Base-by-base conservation (phyloP, 2,329 filamentous ascomycete species). In the Coniochaeta sp. region DNA sequence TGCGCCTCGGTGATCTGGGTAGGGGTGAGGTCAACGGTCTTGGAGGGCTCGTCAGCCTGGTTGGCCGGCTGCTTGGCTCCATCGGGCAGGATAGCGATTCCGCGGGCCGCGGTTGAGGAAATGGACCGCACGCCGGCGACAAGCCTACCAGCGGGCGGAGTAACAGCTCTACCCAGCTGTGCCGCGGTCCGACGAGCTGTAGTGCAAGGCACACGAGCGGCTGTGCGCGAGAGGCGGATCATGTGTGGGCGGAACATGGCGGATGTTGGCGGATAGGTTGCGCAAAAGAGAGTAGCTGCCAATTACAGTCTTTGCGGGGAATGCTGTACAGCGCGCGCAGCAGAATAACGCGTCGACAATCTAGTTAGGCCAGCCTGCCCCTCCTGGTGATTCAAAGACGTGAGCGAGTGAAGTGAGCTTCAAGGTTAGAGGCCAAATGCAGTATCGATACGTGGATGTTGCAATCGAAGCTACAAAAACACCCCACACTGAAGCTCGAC, bases 1-100 rank as follows among this genome's bases (percentile, higher is more conserved):
- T 91, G 78, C 28, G 80, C 77, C 3, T 88, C 84, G 1, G 84
- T 83, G 63, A 97, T 79, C 56, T 89, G 80, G 1, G 87, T 85
- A 0, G 89, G 79, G 7, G 67, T 67, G 5, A 63, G 62, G 60
- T 70, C 69, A 44, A 71, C 61, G 47, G 65, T 62, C 24, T 73
- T 75, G 57, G 79, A 71, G 66, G 78, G 71, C 64, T 72, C 58
- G 64, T 73, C 65, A 61, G 69, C 66, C 60, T 77, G 70, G 55
- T 52, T 52, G 14, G 47, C 47, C 14, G 75, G 71, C 62, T 80
- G 66, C 64, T 80, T 77, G 44, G 75, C 70, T 52, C 72, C 65
- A 10, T 85, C 84, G 61, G 86, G 74, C 44, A 86, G 85, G 62
- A 82, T 82, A 66, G 88, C 80, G 62, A 83, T 83, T 67, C 81